Conservation (phyloP, 768 basidiomycete species). For the Suillus subalutaceus region DNA sequence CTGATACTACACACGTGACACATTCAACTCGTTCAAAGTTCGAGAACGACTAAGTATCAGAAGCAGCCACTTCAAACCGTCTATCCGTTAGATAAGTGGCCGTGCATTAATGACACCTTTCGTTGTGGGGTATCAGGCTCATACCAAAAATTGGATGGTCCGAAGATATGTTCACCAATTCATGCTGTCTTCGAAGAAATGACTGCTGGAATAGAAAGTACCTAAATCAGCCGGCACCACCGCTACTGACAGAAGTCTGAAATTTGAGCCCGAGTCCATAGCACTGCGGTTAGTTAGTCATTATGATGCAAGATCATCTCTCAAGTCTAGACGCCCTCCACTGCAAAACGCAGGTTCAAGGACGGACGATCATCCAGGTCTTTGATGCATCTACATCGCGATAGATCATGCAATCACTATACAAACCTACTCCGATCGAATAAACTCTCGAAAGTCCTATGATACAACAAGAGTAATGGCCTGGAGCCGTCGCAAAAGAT, state of each 20-base stretch:
- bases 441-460: constrained; percentile 3
- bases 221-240: not conserved
- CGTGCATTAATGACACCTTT: not conserved
- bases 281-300: not conserved
- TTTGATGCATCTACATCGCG: not conserved
- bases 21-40: not conserved
- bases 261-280: not conserved
- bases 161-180: not conserved
- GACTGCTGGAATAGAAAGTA: not conserved
- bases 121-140: not conserved
- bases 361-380: not conserved
- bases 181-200: not conserved
- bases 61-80: not conserved
- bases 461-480: constrained; percentile 5
- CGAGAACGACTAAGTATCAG: too few species aligned
- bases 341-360: constrained; percentile 5
- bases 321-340: not conserved
- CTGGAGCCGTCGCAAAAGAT: not conserved
- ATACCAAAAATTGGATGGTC: not conserved
- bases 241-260: not conserved
- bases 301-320: not conserved
- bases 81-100: not conserved
- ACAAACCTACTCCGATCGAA: not conserved
- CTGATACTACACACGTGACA: constrained; percentile 1
- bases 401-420: constrained; percentile 1